Evolutionary conservation across 306 rosid species (phyloP).

Genomic region (Corylus avellana): DNA sequence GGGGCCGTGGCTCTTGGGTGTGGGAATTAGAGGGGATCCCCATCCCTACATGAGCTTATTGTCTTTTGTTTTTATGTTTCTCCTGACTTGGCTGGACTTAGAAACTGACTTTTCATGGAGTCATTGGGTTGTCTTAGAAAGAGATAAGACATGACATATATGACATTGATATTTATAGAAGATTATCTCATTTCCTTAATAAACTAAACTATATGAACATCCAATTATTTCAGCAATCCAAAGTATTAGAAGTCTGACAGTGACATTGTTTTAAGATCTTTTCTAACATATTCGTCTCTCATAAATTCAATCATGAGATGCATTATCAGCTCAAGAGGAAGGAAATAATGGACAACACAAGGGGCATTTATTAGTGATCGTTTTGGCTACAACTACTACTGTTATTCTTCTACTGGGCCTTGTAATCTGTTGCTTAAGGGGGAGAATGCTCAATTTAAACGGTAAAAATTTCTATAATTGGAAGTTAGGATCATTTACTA

Average conservation of each 20-base stretch:
- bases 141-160: neutral
- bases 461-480: neutral
- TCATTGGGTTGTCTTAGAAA: neutral
- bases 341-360: neutral
- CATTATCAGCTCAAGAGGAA: slow-evolving; percentile 12
- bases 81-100: no score
- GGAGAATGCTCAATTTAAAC: neutral
- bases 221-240: neutral
- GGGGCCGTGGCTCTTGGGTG: no score
- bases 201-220: neutral
- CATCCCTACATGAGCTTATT: neutral
- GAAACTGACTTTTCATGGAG: no score
- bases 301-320: neutral
- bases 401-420: neutral
- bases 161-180: neutral
- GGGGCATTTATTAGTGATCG: neutral
- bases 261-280: neutral
- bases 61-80: neutral
- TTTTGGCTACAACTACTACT: neutral
- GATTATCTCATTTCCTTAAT: no score
- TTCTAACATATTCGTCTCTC: neutral
- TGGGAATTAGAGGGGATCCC: no score
- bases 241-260: neutral
- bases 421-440: neutral
- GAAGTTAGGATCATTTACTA: no score